Evolutionary conservation across 192 early-diverging fungal genomes (phyloP), one percentile per base, ranked within the genome.

Genomic region (Rhizoclosmatium sp.): DNA sequence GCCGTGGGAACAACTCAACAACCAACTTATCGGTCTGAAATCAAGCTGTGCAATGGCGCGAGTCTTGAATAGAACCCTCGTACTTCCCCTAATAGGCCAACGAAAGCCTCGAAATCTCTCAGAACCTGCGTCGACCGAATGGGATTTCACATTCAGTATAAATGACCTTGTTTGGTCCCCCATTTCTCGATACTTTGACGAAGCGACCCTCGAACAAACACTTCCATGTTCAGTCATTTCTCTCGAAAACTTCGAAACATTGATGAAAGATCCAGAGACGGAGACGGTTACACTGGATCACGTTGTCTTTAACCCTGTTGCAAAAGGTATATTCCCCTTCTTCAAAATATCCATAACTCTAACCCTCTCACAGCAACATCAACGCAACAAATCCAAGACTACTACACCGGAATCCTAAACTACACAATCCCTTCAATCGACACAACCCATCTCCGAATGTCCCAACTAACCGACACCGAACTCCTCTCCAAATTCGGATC

Each of bases 1-100:
- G 81, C 82, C 82, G 10, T 83, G 82, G 82, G 82, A 83, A 47
- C 82, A 83, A 77, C 70, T 83, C 60, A 83, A 83, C 77, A 83
- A 83, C 81, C 82, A 83, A 70, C 64, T 83, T 4, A 84, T 82
- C 16, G 82, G 71, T 5, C 59, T 83, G 7, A 80, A 78, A 59
- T 78, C 69, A 23, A 75, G 82, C 5, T 83, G 82, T 54, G 82
- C 82, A 9, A 76, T 82, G 9, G 80, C 82, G 2, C 59, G 39
- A 39, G 42, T 83, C 5, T 51, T 82, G 10, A 66, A 79, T 45
- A 49, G 82, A n/a, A 83, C 82, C 7, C 48, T 83, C 4, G 77
- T 83, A 7, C 65, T 83, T 2, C 82, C 82, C n/a, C 75, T 48
- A 1, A 9, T 83, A 16, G 80, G 81, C 10, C 76, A 65, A 19